Base-by-base conservation (phyloP, 2,329 filamentous ascomycete genomes). In the Mycosphaerella arachidis region DNA sequence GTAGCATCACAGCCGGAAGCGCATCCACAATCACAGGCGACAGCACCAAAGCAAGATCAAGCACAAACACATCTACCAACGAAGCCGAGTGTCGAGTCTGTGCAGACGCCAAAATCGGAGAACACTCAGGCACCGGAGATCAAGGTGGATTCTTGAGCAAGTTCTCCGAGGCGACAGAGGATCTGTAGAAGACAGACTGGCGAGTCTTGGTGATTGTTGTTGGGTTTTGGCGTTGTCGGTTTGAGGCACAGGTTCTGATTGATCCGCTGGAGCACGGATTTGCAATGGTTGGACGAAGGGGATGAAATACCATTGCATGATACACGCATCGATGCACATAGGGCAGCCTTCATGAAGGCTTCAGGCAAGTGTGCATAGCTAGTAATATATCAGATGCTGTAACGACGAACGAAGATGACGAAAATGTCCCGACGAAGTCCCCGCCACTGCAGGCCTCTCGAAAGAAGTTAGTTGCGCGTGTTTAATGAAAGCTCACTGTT, bases 81-180 rank as follows among this genome's bases (percentile, higher is more conserved):
- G 18, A 37, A 18, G 9, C 30, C n/a, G 29, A 57, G 18, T 10
- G 52, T 29, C 18, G 30, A 48, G 9, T 18, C 31, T 43, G 33
- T 46, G 16, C 53, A 55, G 35, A 53, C 63, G 54, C 61, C 52
- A 18, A 55, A 60, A 10, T 37, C 59, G 51, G 60, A 62, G 62
- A 68, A 55, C 62, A 40, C 64, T 63, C 67, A 67, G 52, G 63
- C 66, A 53, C 66, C 67, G 48, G 59, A 68, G 55, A 63, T 66
- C 53, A 63, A 58, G 51, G 58, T 61, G 43, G 66, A 68, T 54
- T 71, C 69, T 59, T 71, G 65, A 69, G 67, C 60, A 69, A 66
- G 60, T 70, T 70, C 43, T 63, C 56, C 29, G 68, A 71, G 62
- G 62, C 57, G 18, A 35, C 53, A 9, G 56, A 63, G 37, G 57